phyloP scores from a whole-genome alignment of 306 rosid species.

The Corylus avellana region DNA sequence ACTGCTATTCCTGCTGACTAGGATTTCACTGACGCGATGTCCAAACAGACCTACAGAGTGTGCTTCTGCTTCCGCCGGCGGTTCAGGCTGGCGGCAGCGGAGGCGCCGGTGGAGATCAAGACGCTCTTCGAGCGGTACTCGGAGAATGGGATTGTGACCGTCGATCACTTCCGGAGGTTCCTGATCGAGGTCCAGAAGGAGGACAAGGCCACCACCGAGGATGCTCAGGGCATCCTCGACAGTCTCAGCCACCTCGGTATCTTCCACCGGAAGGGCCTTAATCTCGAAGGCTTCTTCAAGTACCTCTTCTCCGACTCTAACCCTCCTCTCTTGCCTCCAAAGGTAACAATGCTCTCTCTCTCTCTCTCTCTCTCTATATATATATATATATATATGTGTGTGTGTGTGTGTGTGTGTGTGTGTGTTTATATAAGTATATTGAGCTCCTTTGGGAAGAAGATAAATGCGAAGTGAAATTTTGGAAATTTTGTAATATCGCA shows the following conservation, averaged over 20 bases:
- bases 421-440: too few relatives aligned
- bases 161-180: slow-evolving; percentile 62
- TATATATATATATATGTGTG: too few relatives aligned
- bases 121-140: slow-evolving; percentile 55
- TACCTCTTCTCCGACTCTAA: slow-evolving; percentile 68
- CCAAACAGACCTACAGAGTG: slow-evolving; percentile 85
- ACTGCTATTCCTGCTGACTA: neutral
- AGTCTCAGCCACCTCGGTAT: slow-evolving; percentile 56
- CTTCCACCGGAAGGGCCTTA: slow-evolving; percentile 68
- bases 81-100: slow-evolving; percentile 61
- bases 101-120: slow-evolving; percentile 78
- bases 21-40: slow-evolving; percentile 36
- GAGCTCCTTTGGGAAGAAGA: too few relatives aligned
- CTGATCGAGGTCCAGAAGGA: slow-evolving; percentile 66
- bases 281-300: slow-evolving; percentile 80
- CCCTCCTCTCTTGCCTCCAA: slow-evolving; percentile 47
- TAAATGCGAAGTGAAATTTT: too few relatives aligned
- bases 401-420: too few relatives aligned
- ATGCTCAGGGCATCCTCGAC: slow-evolving; percentile 66
- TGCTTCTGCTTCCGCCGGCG: slow-evolving; percentile 91
- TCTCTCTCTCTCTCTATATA: neutral
- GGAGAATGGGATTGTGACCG: slow-evolving; percentile 71
- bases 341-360: slow-evolving; percentile 35
- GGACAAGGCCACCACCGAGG: slow-evolving; percentile 49
- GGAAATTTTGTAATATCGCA: neutral